These are phyloP conservation scores for Picochlorum sp. DNA, from an alignment of 139 green algal species.

Conservation along the genomic window DNA sequence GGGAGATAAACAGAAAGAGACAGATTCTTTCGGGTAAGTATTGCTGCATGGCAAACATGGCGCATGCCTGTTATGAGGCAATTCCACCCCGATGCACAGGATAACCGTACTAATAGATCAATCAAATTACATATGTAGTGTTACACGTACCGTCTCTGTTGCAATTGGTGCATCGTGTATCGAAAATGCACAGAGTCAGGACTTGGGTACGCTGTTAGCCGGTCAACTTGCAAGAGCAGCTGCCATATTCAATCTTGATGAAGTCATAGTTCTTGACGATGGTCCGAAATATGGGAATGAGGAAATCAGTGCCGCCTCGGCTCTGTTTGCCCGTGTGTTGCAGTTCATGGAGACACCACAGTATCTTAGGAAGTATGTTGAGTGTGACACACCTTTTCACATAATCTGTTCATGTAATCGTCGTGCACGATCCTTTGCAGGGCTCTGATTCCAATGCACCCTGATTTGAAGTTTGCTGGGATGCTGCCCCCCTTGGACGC, in stretches of 20 bases:
- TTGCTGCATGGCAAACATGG: too few species aligned
- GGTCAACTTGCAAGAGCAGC: slow-evolving; percentile 61
- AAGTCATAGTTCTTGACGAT: slow-evolving; percentile 70
- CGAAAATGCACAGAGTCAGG: slow-evolving; percentile 56
- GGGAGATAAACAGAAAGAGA: too few species aligned
- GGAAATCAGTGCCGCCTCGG: slow-evolving; percentile 34
- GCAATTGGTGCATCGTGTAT: slow-evolving; percentile 66
- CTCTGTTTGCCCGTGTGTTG: slow-evolving; percentile 64
- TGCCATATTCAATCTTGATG: slow-evolving; percentile 74
- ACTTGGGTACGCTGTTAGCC: slow-evolving; percentile 60
- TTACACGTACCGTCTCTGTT: slow-evolving; percentile 51
- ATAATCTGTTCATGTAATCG: neutral
- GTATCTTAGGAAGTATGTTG: slow-evolving; percentile 62
- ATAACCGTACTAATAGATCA: neutral
- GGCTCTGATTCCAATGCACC: slow-evolving; percentile 54
- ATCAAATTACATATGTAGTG: neutral
- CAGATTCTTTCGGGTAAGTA: too few species aligned
- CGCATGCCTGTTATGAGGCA: neutral
- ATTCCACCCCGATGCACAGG: neutral
- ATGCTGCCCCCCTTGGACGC: slow-evolving; percentile 71
- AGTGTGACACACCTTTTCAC: neutral
- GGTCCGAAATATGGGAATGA: neutral
- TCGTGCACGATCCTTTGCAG: slow-evolving; percentile 25
- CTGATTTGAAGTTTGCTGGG: slow-evolving; percentile 48
- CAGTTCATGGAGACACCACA: slow-evolving; percentile 85